phyloP scores from a whole-genome alignment of 2,329 filamentous ascomycete species.

The Botrytis fabae region DNA sequence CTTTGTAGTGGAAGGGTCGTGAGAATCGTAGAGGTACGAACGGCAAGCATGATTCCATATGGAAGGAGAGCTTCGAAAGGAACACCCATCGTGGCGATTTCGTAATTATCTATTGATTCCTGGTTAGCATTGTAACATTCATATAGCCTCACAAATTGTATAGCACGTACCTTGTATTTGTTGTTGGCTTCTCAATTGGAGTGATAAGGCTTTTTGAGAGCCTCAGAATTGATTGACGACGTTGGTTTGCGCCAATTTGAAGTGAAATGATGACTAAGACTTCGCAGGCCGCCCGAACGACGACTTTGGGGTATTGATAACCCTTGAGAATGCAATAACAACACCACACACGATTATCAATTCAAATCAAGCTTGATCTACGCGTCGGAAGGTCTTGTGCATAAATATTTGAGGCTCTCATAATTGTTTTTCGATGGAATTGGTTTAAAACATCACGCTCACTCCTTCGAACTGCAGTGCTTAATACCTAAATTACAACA shows the following conservation, averaged over 20 bases:
- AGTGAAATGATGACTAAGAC: constrained; percentile 28
- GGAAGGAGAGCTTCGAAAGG: constrained; percentile 47
- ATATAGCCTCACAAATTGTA: neutral
- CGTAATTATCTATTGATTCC: constrained; percentile 28
- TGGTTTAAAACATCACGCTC: constrained; percentile 35
- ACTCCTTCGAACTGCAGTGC: constrained; percentile 4
- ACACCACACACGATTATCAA: constrained; percentile 34
- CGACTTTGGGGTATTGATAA: constrained; percentile 27
- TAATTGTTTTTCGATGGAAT: constrained; percentile 30
- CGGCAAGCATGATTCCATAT: constrained; percentile 45
- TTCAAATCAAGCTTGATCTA: constrained; percentile 37
- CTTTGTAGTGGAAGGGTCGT: constrained; percentile 4
- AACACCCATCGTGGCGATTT: constrained; percentile 43
- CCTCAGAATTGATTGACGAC: constrained; percentile 27
- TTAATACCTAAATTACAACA: constrained; percentile 23
- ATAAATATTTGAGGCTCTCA: constrained; percentile 30
- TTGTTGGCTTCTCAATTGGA: constrained; percentile 27
- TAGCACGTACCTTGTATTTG: constrained; percentile 30
- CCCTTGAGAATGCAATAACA: constrained; percentile 32
- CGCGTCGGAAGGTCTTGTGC: constrained; percentile 38
- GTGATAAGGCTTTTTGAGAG: constrained; percentile 27
- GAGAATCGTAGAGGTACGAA: constrained; percentile 34
- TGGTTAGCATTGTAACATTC: constrained; percentile 22
- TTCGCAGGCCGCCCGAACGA: constrained; percentile 27
- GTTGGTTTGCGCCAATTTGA: constrained; percentile 29